Base-by-base conservation (phyloP, 768 basidiomycete genomes). In the Strobilomyces echinocephalus region DNA sequence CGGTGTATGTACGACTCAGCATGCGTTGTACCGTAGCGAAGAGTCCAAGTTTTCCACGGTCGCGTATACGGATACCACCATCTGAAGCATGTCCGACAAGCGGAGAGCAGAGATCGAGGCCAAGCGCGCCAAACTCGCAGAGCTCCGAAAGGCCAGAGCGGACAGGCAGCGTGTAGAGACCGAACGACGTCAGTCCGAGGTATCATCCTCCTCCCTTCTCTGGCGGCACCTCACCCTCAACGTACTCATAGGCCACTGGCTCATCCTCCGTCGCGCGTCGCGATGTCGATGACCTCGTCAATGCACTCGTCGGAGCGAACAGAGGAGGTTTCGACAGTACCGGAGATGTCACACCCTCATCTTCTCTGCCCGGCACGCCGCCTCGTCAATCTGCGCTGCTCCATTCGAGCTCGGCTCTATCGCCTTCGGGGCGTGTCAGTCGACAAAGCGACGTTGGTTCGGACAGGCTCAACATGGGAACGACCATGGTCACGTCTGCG, bases 61-160 rank as follows among this genome's bases (percentile, higher is more conserved):
- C 50, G 44, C 46, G 34, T 46, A 24, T 34, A 53, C 39, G 6
- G 30, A 48, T 24, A 43, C 45, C 53, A 42, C 21, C 5, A 38
- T 24, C 30, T 16, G 1, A 16, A 18, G 38, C 30, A 81, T 79
- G 77, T 84, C 86, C 50, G 82, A 85, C 61, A 80, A 80, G 71
- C 79, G 91, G 46, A 74, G 90, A 65, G 84, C 85, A 64, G 94
- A 97, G 72, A 88, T 97, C 55, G 92, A 93, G 69, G 89, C 86
- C 24, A 98, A 97, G 91, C 76, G 86, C 57, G 82, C 84, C 11
- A 94, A 92, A 70, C 84, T 97, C 33, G 90, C 84, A 46, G 21
- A 91, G 58, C 77, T 97, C 35, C 78, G 89, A 50, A 81, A 86
- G 68, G 87, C 86, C 21, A 21, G 40, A 42, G 84, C 83, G 34